Conservation (phyloP, 495 filamentous ascomycete species). For the Trichoderma asperelloides region DNA sequence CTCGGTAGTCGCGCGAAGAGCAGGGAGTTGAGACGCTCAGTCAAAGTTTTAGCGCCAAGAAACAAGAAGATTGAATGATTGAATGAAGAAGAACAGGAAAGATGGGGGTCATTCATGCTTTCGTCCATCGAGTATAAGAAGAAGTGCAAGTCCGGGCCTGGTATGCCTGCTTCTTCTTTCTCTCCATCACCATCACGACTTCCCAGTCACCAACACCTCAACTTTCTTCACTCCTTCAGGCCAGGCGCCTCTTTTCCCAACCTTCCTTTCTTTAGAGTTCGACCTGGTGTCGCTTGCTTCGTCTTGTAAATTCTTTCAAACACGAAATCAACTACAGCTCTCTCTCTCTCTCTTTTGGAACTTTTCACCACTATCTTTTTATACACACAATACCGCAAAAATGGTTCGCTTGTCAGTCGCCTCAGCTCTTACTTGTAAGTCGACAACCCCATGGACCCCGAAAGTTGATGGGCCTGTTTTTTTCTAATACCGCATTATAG, state of each 20-base stretch:
- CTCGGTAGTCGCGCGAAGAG: background rate
- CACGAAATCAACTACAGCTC: background rate
- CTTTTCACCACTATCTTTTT: conserved; percentile 6
- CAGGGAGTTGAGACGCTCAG: background rate
- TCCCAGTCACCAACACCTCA: background rate
- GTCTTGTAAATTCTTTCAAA: background rate
- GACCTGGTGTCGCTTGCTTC: conserved; percentile 8
- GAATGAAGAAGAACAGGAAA: background rate
- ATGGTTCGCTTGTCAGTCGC: conserved; percentile 15
- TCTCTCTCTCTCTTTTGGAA: conserved; percentile 6
- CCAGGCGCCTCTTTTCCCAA: background rate
- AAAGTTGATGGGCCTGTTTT: background rate
- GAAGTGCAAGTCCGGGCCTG: background rate
- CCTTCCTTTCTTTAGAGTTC: conserved; percentile 2
- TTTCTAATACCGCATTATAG: conserved; percentile 10
- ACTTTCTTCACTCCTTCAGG: background rate
- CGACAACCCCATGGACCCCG: background rate
- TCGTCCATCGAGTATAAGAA: background rate
- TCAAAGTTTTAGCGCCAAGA: background rate
- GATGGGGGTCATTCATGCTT: background rate
- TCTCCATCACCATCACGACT: background rate
- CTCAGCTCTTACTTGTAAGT: conserved; percentile 14
- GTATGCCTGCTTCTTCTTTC: background rate
- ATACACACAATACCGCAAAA: conserved; percentile 10
- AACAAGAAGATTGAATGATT: background rate